phyloP scores from a whole-genome alignment of 192 early-diverging fungal species.

The Podila clonocystis region DNA sequence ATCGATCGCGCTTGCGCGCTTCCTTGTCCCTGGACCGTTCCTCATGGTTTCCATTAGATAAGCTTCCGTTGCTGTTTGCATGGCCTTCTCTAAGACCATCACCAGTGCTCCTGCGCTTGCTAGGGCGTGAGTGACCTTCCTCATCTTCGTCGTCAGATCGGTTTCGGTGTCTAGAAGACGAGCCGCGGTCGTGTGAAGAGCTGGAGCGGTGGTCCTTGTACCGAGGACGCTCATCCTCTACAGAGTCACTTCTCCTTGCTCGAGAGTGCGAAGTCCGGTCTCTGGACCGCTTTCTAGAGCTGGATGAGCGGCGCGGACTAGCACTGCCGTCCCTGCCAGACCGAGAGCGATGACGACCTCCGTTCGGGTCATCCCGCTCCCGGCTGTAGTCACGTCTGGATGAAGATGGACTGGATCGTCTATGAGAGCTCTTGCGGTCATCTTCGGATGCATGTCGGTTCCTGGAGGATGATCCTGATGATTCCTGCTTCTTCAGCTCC shows the following conservation, averaged over 20 bases:
- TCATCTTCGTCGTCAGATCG: conserved; percentile 48
- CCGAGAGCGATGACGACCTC: conserved; percentile 24
- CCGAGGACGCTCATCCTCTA: conserved; percentile 33
- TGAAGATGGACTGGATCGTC: conserved; percentile 58
- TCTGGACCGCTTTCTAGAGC: conserved; percentile 19
- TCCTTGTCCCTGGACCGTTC: conserved; percentile 32
- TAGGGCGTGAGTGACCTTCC: conserved; percentile 22
- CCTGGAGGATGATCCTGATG: conserved; percentile 38
- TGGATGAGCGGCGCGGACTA: conserved; percentile 23
- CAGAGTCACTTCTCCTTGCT: conserved; percentile 29
- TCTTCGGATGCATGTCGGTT: conserved; percentile 71
- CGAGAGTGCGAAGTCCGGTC: conserved; percentile 25
- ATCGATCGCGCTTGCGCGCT: conserved; percentile 46
- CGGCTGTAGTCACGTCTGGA: conserved; percentile 67
- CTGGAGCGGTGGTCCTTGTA: conserved; percentile 46
- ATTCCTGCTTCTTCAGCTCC: conserved; percentile 35
- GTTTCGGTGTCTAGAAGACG: conserved; percentile 33
- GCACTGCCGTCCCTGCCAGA: conserved; percentile 26
- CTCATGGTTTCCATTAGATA: conserved; percentile 34
- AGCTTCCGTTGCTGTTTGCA: conserved; percentile 20
- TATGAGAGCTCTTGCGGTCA: conserved; percentile 71
- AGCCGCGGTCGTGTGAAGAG: conserved; percentile 28
- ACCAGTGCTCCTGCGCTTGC: conserved; percentile 46
- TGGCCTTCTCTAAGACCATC: conserved; percentile 36
- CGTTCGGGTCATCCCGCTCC: conserved; percentile 53